Base-by-base conservation (phyloP, 1,139 yeast genomes). In the Hansenula sp. region DNA sequence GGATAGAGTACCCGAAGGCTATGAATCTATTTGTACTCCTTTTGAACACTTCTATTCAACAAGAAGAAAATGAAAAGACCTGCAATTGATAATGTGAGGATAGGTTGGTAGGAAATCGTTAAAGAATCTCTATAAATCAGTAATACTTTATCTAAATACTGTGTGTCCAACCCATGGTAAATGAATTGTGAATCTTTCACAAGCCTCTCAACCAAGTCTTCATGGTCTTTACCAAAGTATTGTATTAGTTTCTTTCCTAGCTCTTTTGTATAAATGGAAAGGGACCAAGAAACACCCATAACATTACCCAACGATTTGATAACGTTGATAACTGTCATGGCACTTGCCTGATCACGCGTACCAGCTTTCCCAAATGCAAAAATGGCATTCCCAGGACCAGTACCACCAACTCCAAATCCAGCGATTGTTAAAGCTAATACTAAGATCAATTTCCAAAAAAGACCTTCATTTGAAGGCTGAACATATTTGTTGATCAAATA, bases 241-340 rank as follows among this genome's bases (percentile, higher is more conserved):
- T 11, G 28, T n/a, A 31, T 35, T 1, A 54, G 38, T 1, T 42
- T 41, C 1, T 33, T 21, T 2, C 40, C 45, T 3, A 54, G 47
- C 1, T 51, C 39, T 25, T 40, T 45, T 2, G 53, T 44, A 35
- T 54, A 74, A 0, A 67, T 49, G 4, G 70, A 64, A 24, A 74
- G 54, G 0, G 74, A 61, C 4, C 72, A 52, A 4, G 77, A 72
- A 3, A 72, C 73, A 43, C 79, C 78, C 12, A 71, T 50, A 13
- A 72, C 75, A 44, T 70, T 70, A 25, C 79, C 79, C 41, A 72
- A 59, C 2, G 77, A 72, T 52, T 74, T 64, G 16, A 56, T 47
- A 15, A 58, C 43, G 9, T 57, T 55, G 1, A 52, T 53, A 11
- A 51, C 59, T 1, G 61, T 55, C 34, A 69, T 67, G 12, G 69